Percentiles rank a stretch among this genome's conserved stretches.
Conservation (phyloP, 1,139 yeast species). For the Arxiozyma heterogenica region DNA sequence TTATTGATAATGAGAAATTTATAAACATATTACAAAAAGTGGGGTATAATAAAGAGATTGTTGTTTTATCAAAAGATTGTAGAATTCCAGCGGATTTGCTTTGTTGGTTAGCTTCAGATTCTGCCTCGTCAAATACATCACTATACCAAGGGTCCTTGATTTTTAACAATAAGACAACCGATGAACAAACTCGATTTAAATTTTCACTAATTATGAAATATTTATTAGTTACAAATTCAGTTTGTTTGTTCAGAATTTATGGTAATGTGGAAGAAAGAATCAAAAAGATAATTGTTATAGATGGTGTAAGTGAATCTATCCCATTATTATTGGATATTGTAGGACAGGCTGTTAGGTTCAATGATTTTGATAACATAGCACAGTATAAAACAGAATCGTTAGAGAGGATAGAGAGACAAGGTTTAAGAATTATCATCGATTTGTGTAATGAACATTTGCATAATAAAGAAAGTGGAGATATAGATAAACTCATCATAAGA, state of each 20-base stretch:
- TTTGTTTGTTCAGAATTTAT: slow-evolving; percentile 39
- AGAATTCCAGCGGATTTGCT: slow-evolving; percentile 42
- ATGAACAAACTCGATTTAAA: slow-evolving; percentile 44
- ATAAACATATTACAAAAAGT: slow-evolving; percentile 39
- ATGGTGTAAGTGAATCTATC: slow-evolving; percentile 25
- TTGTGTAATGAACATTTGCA: slow-evolving; percentile 18
- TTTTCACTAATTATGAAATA: slow-evolving; percentile 44
- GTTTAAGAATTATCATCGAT: slow-evolving; percentile 29
- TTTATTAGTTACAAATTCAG: slow-evolving; percentile 34
- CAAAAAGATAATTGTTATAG: slow-evolving; percentile 31
- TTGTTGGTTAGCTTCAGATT: slow-evolving; percentile 40
- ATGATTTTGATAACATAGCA: slow-evolving; percentile 25
- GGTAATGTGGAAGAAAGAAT: slow-evolving; percentile 37
- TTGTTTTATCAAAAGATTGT: slow-evolving; percentile 31
- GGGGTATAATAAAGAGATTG: slow-evolving; percentile 35
- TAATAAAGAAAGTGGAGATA: background rate
- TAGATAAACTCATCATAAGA: slow-evolving; percentile 16
- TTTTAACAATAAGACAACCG: slow-evolving; percentile 42
- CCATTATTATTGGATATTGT: slow-evolving; percentile 31
- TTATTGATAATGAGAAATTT: slow-evolving; percentile 46
- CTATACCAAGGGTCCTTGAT: slow-evolving; percentile 46
- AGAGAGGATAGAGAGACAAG: slow-evolving; percentile 22
- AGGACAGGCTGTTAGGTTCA: slow-evolving; percentile 27
- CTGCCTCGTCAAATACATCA: slow-evolving; percentile 38
- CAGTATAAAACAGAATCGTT: slow-evolving; percentile 21